A percentile compares a stretch with the other conserved stretches of the same genome.
phyloP scores from a whole-genome alignment of 2,329 filamentous ascomycete species.

The Celoporthe dispersa region DNA sequence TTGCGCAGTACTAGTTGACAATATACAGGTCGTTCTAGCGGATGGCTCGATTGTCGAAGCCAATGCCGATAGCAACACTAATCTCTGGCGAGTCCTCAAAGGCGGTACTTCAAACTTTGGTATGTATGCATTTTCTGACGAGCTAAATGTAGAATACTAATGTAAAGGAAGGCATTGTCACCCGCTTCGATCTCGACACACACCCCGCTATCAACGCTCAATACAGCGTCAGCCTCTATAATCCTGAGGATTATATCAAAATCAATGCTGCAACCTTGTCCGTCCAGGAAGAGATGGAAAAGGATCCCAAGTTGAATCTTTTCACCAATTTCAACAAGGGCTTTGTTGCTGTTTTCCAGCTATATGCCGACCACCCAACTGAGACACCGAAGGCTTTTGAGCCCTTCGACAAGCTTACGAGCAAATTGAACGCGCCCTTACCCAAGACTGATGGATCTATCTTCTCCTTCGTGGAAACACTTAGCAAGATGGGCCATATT shows the following conservation, averaged over 20 bases:
- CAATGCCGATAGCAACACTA: conserved; percentile 23
- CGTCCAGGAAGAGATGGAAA: conserved; percentile 32
- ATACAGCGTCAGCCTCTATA: conserved; percentile 31
- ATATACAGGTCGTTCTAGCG: conserved; percentile 29
- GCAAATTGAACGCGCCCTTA: not conserved
- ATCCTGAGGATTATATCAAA: conserved; percentile 28
- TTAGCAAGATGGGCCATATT: conserved; percentile 5
- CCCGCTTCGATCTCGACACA: conserved; percentile 30
- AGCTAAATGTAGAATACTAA: not conserved
- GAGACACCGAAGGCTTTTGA: conserved; percentile 27
- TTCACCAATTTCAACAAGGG: conserved; percentile 28
- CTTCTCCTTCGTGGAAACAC: not conserved
- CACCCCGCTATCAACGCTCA: conserved; percentile 29
- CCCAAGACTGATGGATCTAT: conserved; percentile 3
- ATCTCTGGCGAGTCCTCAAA: conserved; percentile 32
- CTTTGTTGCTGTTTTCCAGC: conserved; percentile 22
- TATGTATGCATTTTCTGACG: not conserved
- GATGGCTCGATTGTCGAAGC: conserved; percentile 31
- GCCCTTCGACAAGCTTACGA: conserved; percentile 27
- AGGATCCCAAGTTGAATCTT: conserved; percentile 28
- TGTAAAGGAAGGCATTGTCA: conserved; percentile 30
- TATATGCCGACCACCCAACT: conserved; percentile 29
- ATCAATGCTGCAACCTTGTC: conserved; percentile 25
- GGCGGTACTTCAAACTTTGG: conserved; percentile 33
- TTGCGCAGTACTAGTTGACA: not conserved